phyloP scores from a whole-genome alignment of 371 early-diverging fungal genomes.

The Circinella umbellata region DNA sequence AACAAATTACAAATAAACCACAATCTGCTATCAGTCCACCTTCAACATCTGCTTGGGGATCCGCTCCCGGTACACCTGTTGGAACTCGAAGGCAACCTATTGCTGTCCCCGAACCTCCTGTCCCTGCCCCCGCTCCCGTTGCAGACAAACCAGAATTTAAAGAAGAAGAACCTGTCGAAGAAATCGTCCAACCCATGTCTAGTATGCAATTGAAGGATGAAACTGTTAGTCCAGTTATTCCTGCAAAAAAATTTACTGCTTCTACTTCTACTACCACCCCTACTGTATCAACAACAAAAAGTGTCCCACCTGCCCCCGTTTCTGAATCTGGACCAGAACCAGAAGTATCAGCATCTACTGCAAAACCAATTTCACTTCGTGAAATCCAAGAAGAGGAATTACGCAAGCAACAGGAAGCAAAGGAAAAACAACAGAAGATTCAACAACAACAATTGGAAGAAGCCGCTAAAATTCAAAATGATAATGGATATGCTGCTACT shows the following conservation, averaged over 20 bases:
- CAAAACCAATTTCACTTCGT: slow-evolving; percentile 44
- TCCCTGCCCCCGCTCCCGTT: slow-evolving; percentile 42
- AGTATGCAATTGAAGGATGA: slow-evolving; percentile 10
- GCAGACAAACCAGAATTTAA: slow-evolving; percentile 17
- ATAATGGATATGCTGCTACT: not conserved
- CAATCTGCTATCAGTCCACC: slow-evolving; percentile 12
- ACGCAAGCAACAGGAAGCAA: slow-evolving; percentile 45
- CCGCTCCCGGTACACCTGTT: slow-evolving; percentile 51
- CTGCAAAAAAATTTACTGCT: not conserved
- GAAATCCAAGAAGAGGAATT: slow-evolving; percentile 57
- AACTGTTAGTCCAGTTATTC: not conserved
- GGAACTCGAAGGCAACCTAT: slow-evolving; percentile 16
- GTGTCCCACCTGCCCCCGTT: too few relatives aligned
- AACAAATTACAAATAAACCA: not conserved
- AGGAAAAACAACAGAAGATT: slow-evolving; percentile 18
- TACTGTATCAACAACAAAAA: not conserved
- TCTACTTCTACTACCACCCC: not conserved
- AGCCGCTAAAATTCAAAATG: slow-evolving; percentile 6
- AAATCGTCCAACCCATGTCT: not conserved
- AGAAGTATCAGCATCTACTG: not conserved
- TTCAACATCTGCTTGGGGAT: slow-evolving; percentile 29
- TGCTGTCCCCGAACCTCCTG: not conserved
- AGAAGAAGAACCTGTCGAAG: not conserved
- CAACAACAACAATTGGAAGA: slow-evolving; percentile 14
- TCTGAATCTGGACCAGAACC: too few relatives aligned